Evolutionary conservation across 2,329 filamentous ascomycete species (phyloP).

Genomic region (Colletotrichum camelliae): DNA sequence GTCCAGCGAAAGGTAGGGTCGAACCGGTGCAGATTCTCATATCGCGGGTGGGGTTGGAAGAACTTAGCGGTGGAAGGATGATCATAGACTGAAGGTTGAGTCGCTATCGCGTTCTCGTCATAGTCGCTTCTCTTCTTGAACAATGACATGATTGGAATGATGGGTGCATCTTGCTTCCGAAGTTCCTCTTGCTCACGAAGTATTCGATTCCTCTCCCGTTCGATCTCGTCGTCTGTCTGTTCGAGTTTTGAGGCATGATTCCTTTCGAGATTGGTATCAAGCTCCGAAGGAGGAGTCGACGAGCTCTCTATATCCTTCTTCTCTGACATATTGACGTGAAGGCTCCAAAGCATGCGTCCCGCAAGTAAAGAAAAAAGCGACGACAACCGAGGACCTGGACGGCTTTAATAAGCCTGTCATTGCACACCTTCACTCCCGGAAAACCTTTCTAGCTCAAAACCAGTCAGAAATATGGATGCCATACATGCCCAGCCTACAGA

Average conservation of each 20-base stretch:
- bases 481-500: neutral
- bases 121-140: constrained; percentile 24
- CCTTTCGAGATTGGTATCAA: neutral
- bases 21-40: constrained; percentile 38
- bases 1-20: constrained; percentile 38
- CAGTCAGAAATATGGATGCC: neutral
- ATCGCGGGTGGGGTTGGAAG: constrained; percentile 31
- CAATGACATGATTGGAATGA: constrained; percentile 27
- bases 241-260: neutral
- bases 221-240: constrained; percentile 7
- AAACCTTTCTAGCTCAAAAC: neutral
- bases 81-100: constrained; percentile 50
- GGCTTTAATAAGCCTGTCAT: neutral
- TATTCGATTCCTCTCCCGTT: neutral
- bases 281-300: neutral
- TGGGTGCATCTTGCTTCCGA: constrained; percentile 26
- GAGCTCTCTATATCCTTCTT: neutral
- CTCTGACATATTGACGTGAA: neutral
- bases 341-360: neutral
- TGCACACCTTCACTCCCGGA: neutral
- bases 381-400: neutral
- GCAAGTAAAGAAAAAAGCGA: neutral
- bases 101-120: constrained; percentile 34
- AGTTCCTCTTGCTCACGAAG: constrained; percentile 22
- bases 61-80: constrained; percentile 45